Base-by-base conservation (phyloP, 2,329 filamentous ascomycete species). In the Chaetomiaceae sp. region DNA sequence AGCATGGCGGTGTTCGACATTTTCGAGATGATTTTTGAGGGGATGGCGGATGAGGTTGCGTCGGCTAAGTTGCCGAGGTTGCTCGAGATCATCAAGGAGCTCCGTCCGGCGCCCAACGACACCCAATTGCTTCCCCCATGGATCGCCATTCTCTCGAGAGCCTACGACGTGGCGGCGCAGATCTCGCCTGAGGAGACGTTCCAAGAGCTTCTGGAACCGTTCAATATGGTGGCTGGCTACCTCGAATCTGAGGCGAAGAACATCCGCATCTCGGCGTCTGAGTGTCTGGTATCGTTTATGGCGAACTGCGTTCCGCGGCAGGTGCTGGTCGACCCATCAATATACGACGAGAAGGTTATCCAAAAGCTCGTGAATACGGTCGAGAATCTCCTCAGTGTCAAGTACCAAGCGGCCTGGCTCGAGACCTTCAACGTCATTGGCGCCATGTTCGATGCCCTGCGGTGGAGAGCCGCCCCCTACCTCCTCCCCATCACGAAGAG, bases 1-100 rank as follows among this genome's bases (percentile, higher is more conserved):
- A 95, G 91, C 29, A 95, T 97, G 86, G 87, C 89, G 11, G 88
- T 91, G 0, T 96, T 99, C 64, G 92, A 96, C 61, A 92, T 97
- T 4, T 99, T 99, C 64, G 94, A 99, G 69, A 87, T 95, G 69
- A 95, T 97, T 40, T 97, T 99, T 61, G 87, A 88, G 63, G 88
- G 91, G 7, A 91, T 99, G 87, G 82, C 77, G 15, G 87, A 91
- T 61, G 90, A 95, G 61, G 80, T 91, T 45, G 89, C 91, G 0
- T 95, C 91, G 3, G 82, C 89, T 1, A 99, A 97, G 72, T 79
- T 99, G 12, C 91, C 91, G 3, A 83, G 89, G 53, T 79, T 99
- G 12, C 80, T 97, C 64, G 91, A 96, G 59, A 91, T 94, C 48
- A 96, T 99, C 61, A 85, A 87, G 12, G 91, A 97, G 68, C 75